Evolutionary conservation across 495 filamentous ascomycete species (phyloP).

Genomic region (Pseudevernia furfuracea): DNA sequence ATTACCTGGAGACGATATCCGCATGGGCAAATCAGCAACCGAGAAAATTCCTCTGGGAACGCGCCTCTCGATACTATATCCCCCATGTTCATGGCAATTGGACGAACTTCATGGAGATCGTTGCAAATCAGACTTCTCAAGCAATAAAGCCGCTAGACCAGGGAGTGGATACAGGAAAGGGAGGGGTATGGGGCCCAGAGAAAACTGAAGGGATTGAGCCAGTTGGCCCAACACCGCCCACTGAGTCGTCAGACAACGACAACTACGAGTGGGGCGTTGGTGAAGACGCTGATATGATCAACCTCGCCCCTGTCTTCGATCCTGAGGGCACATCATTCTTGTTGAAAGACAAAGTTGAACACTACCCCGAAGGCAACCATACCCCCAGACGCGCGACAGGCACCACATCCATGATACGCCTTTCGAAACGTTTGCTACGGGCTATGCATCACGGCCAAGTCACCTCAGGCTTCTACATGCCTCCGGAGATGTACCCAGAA

Average conservation of each 20-base stretch:
- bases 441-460: constrained; percentile 60
- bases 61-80: constrained; percentile 65
- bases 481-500: constrained; percentile 62
- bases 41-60: constrained; percentile 64
- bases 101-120: constrained; percentile 44
- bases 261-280: constrained; percentile 64
- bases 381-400: constrained; percentile 60
- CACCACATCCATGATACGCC: constrained; percentile 53
- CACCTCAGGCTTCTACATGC: constrained; percentile 51
- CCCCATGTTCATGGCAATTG: constrained; percentile 55
- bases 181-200: constrained; percentile 56
- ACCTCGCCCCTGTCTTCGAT: constrained; percentile 62
- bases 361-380: constrained; percentile 46
- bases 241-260: constrained; percentile 47
- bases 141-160: neutral
- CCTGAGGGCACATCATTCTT: constrained; percentile 57
- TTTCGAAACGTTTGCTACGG: constrained; percentile 54
- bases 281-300: constrained; percentile 70
- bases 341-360: constrained; percentile 53
- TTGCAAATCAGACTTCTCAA: constrained; percentile 33
- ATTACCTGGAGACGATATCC: constrained; percentile 53
- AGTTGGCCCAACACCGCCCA: constrained; percentile 52
- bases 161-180: constrained; percentile 27
- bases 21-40: constrained; percentile 56
- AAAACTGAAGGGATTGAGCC: constrained; percentile 46